Base-by-base conservation (phyloP, 306 rosid genomes). In the Cucumis cinereus region DNA sequence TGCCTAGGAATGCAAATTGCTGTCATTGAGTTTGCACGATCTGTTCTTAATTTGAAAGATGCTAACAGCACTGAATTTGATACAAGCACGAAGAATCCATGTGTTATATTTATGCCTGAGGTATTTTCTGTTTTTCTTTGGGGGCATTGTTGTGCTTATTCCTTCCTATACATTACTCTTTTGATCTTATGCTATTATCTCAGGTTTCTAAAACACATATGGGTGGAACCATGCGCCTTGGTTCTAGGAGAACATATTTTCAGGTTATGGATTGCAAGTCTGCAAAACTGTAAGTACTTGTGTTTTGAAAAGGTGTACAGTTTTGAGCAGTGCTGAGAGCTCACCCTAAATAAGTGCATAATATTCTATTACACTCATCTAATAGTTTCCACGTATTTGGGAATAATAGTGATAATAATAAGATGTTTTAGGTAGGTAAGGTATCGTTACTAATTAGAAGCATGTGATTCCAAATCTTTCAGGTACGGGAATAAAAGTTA, bases 181-280 rank as follows among this genome's bases (percentile, higher is more conserved):
- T 77, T 79, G 22, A 78, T 69, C 36, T 81, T 47, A 61, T 68
- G 38, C 54, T 17, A 13, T 70, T 67, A 35, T 66, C 71, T 23
- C 78, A 94, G 98, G 98, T 97, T 75, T 94, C 98, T 36, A 94
- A 85, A 84, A 94, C 97, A 63, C 96, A 86, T 62, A 91, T 94
- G 98, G 98, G 98, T 10, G 98, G 88, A 53, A 94, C 98, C n/a
- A 94, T 94, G 98, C 96, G 98, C 30, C 90, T 90, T 59, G 98
- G 98, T 66, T 94, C 95, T 49, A 89, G 98, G 81, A 94, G 87
- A 85, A 94, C 98, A 36, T 84, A 80, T 75, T 94, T 94, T 81
- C 87, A 89, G 55, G 85, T 83, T 78, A 38, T 84, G 71, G 91
- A 84, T 77, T 86, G 89, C 89, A 90, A 88, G 85, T 91, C 98